phyloP scores from a whole-genome alignment of 441 rosid species.

The Biscutella laevigata region DNA sequence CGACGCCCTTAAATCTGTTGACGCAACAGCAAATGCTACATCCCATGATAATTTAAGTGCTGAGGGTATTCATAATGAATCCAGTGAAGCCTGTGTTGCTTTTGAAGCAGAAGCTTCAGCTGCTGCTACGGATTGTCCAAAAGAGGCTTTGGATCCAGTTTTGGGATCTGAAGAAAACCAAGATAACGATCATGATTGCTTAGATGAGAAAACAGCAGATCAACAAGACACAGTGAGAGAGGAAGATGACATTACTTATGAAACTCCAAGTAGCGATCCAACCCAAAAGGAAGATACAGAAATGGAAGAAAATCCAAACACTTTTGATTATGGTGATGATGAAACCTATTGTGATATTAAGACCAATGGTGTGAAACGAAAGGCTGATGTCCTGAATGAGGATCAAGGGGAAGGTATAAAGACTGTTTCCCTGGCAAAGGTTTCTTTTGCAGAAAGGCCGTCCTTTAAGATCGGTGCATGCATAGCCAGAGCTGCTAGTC shows the following conservation, averaged over 20 bases:
- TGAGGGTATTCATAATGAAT: conserved; percentile 4
- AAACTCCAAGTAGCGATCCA: conserved; percentile 22
- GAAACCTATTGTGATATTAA: conserved; percentile 2
- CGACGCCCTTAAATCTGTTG: too few species aligned
- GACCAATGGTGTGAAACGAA: conserved; percentile 24
- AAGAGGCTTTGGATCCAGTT: conserved; percentile 14
- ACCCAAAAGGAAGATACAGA: conserved; percentile 26
- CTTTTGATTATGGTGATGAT: conserved; percentile 33
- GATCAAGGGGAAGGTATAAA: conserved; percentile 51
- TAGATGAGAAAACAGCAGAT: conserved; percentile 11
- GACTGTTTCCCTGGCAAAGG: conserved; percentile 55
- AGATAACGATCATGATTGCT: conserved; percentile 16
- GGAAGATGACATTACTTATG: conserved; percentile 16
- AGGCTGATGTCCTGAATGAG: conserved; percentile 39
- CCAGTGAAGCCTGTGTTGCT: neutral
- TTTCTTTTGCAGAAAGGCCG: conserved; percentile 45
- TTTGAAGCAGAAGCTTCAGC: conserved; percentile 12
- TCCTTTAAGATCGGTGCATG: conserved; percentile 88
- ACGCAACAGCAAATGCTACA: too few species aligned
- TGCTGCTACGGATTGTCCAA: conserved; percentile 12
- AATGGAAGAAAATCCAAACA: conserved; percentile 29
- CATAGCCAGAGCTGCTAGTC: conserved; percentile 86
- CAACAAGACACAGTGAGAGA: conserved; percentile 11
- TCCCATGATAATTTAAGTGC: conserved; percentile 3
- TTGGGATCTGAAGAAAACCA: conserved; percentile 20